Base-by-base conservation (phyloP, 495 filamentous ascomycete species). In the Neurospora sp. region DNA sequence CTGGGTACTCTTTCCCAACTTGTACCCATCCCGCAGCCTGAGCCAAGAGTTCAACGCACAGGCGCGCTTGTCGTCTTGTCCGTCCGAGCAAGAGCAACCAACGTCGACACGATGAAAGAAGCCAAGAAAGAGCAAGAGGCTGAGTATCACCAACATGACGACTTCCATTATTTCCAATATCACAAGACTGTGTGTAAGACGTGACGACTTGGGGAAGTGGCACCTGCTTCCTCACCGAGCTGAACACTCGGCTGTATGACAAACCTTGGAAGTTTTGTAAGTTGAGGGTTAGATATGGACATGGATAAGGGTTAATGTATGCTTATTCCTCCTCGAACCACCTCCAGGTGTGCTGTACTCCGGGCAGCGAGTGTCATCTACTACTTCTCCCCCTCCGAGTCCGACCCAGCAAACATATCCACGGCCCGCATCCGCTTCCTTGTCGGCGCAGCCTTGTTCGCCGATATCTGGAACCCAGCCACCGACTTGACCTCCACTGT, bases 371-470 rank as follows among this genome's bases (percentile, higher is more conserved):
- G 6, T 37, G 35, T 45, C 9, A 44, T 59, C 40, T 71, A 53
- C 69, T 72, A 82, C 73, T 75, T 75, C 70, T 75, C 80, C 27
- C 75, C 78, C 9, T 85, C 83, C 10, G 84, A 85, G 69, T 84
- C 85, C 3, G 83, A 85, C 77, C 88, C 91, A 18, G 92, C 94
- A 88, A 97, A 98, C 94, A 98, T 97, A 78, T 98, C 94, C 77
- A 93, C 93, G 4, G 94, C 94, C 74, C 89, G 93, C 79, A 93
- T 92, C 69, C 94, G 88, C 75, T 87, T 88, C 72, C 74, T 79
- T 3, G 53, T 16, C 72, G 79, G 68, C 69, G 78, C 76, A 5
- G 78, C 61, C 35, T 79, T 79, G 31, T 73, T 75, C 18, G 78
- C 71, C 22, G 76, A 72, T 72, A 78, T 79, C 72, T 76, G 77